Percentiles rank a stretch among this genome's conserved stretches.
Conservation (phyloP, 1,284 basidiomycete species). For the Malassezia sympodialis region DNA sequence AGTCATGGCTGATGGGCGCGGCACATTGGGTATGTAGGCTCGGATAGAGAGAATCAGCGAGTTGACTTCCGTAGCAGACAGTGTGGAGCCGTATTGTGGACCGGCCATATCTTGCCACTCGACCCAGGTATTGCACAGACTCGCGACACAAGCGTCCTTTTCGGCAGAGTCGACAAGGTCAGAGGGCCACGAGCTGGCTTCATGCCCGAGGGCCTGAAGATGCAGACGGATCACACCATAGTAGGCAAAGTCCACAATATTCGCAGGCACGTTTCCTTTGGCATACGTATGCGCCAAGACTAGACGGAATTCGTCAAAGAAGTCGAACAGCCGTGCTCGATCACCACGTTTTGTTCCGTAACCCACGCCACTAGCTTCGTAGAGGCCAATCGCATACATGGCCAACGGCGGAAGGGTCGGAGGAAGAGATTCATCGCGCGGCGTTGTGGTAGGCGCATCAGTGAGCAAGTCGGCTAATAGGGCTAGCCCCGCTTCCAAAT, state of each 20-base stretch:
- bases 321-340: background rate
- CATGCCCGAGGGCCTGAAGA: background rate
- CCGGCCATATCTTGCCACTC: background rate
- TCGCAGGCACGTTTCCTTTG: background rate
- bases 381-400: constrained; percentile 6
- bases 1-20: constrained; percentile 18
- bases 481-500: constrained; percentile 3
- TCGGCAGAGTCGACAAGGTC: background rate
- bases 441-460: background rate
- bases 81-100: background rate
- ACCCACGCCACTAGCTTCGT: constrained; percentile 3
- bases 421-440: background rate
- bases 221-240: background rate
- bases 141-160: background rate
- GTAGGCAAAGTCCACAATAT: constrained; percentile 4
- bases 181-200: background rate
- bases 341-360: background rate
- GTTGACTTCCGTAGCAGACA: background rate
- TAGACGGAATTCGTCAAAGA: constrained; percentile 14
- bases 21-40: constrained; percentile 6
- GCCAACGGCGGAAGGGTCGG: constrained; percentile 1
- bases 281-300: constrained; percentile 9
- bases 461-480: background rate
- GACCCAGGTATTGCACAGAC: background rate
- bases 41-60: background rate